Evolutionary conservation across 2,329 filamentous ascomycete species (phyloP).

Genomic region (Nigrospora oryzae): DNA sequence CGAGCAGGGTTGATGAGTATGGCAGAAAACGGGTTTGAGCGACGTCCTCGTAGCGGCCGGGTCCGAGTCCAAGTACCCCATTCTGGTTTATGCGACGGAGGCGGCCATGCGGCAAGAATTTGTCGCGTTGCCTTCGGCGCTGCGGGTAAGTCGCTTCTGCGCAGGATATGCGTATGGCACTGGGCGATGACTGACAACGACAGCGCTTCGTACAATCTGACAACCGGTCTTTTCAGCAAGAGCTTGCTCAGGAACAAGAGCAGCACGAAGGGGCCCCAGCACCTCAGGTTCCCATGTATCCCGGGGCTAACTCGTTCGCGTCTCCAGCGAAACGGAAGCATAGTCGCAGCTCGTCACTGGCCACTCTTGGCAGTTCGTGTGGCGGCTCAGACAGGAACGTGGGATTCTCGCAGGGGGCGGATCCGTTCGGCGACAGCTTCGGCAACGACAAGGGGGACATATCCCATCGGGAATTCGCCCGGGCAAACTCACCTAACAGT

Average conservation of each 20-base stretch:
- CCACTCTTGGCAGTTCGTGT: conserved; percentile 17
- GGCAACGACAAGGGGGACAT: neutral
- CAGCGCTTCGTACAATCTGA: conserved; percentile 42
- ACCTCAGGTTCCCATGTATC: conserved; percentile 2
- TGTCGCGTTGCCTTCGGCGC: conserved; percentile 26
- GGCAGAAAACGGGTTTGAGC: conserved; percentile 37
- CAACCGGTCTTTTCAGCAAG: conserved; percentile 42
- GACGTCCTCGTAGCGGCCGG: conserved; percentile 36
- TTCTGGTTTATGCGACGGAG: conserved; percentile 47
- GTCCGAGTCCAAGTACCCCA: conserved; percentile 35
- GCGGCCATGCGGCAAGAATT: conserved; percentile 28
- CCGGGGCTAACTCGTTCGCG: conserved; percentile 5
- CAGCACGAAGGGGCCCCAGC: conserved; percentile 6
- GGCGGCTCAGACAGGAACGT: conserved; percentile 16
- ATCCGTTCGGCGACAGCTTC: neutral
- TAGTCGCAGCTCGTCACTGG: conserved; percentile 18
- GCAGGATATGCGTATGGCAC: neutral
- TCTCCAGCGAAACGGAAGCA: conserved; percentile 14
- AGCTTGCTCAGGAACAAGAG: conserved; percentile 31
- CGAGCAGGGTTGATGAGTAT: neutral
- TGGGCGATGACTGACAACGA: conserved; percentile 13
- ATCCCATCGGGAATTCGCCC: conserved; percentile 5
- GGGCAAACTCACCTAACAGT: conserved; percentile 1
- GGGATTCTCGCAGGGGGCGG: conserved; percentile 10
- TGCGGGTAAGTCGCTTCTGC: conserved; percentile 21